phyloP scores from a whole-genome alignment of 495 filamentous ascomycete species.

The Daldinia bambusicola region DNA sequence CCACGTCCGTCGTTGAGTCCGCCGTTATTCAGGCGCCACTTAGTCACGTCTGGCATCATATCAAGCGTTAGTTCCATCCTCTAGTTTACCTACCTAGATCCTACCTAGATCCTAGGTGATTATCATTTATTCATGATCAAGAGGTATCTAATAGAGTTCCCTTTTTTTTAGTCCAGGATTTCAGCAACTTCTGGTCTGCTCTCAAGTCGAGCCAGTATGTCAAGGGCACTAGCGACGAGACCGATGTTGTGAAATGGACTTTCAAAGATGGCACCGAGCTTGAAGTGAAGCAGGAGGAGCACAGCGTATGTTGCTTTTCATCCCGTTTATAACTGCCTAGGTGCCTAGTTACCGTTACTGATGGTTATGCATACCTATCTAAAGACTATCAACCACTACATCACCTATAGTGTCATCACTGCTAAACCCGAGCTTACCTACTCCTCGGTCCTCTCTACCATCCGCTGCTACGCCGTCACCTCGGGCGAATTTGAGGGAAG shows the following conservation, averaged over 20 bases:
- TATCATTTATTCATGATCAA: too few relatives aligned
- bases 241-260: conserved; percentile 71
- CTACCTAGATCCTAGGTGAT: too few relatives aligned
- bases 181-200: conserved; percentile 68
- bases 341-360: background rate
- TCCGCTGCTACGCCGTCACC: conserved; percentile 69
- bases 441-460: conserved; percentile 68
- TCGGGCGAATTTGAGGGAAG: conserved; percentile 66
- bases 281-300: conserved; percentile 77
- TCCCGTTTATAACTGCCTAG: background rate
- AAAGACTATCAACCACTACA: conserved; percentile 73
- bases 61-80: conserved; percentile 60
- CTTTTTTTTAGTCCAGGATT: conserved; percentile 56
- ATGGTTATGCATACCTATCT: background rate
- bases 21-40: conserved; percentile 71
- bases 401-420: conserved; percentile 74
- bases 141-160: conserved; percentile 13
- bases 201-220: conserved; percentile 65
- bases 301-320: conserved; percentile 60
- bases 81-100: too few relatives aligned
- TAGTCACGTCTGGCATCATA: conserved; percentile 72
- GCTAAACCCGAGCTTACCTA: conserved; percentile 67
- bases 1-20: conserved; percentile 70
- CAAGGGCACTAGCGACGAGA: conserved; percentile 67
- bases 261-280: conserved; percentile 71